These are phyloP conservation scores for Amorphotheca resinae DNA, from an alignment of 495 filamentous ascomycete species.

Conservation along the genomic window DNA sequence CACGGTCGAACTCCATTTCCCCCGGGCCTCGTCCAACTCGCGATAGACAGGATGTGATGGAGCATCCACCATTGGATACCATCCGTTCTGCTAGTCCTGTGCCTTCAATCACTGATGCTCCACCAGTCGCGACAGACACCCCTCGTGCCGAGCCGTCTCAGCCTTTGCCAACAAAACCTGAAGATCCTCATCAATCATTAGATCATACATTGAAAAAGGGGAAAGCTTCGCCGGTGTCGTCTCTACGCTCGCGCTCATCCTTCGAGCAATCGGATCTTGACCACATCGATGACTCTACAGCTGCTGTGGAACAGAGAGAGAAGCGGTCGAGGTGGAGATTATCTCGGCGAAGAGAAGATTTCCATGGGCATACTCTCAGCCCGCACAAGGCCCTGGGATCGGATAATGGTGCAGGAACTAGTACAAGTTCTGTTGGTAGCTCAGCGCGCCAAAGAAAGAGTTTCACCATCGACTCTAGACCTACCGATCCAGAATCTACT, in stretches of 20 bases:
- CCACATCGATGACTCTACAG: constrained; percentile 42
- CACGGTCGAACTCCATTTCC: constrained; percentile 27
- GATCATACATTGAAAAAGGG: constrained; percentile 48
- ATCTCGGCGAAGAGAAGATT: constrained; percentile 47
- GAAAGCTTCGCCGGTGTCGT: constrained; percentile 49
- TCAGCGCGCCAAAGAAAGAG: constrained; percentile 38
- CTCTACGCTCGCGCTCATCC: constrained; percentile 58
- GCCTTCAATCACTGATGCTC: constrained; percentile 11
- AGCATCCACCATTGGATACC: constrained; percentile 16
- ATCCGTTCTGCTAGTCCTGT: constrained; percentile 15
- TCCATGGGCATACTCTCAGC: constrained; percentile 31
- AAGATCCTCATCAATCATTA: constrained; percentile 19
- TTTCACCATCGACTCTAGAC: constrained; percentile 37
- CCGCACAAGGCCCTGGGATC: constrained; percentile 36
- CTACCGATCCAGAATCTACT: constrained; percentile 18
- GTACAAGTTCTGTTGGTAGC: constrained; percentile 58
- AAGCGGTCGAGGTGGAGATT: constrained; percentile 67
- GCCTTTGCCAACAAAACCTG: constrained; percentile 1
- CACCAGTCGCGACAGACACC: constrained; percentile 18
- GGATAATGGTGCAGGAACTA: constrained; percentile 52
- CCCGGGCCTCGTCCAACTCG: constrained; percentile 17
- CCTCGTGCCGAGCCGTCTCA: constrained; percentile 17
- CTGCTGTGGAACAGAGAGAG: constrained; percentile 39
- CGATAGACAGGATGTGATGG: constrained; percentile 12
- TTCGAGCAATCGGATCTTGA: constrained; percentile 64